Percentiles rank a stretch among this genome's conserved stretches.
phyloP scores from a whole-genome alignment of 768 basidiomycete species.

The Mycena vitilis region DNA sequence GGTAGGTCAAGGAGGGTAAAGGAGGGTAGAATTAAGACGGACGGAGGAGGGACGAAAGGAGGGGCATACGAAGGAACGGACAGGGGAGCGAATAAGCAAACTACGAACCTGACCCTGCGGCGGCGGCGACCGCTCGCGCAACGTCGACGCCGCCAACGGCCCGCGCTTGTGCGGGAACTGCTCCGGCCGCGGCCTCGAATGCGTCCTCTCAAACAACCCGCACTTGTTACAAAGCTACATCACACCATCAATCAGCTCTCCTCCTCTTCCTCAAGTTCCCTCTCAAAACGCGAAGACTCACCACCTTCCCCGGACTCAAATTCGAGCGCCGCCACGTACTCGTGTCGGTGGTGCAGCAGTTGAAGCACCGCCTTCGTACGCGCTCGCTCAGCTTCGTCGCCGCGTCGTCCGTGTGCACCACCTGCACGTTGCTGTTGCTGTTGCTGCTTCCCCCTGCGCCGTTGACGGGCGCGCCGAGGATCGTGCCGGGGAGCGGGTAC shows the following conservation, averaged over 20 bases:
- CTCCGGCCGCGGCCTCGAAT: conserved; percentile 81
- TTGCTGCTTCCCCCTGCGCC: not conserved
- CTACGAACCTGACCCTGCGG: not conserved
- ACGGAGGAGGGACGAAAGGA: no score
- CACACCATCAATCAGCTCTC: conserved; percentile 42
- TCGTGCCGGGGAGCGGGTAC: conserved; percentile 37
- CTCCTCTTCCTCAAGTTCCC: not conserved
- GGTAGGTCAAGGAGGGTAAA: no score
- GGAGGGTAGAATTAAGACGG: no score
- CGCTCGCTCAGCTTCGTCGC: conserved; percentile 84
- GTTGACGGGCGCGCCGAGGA: conserved; percentile 37
- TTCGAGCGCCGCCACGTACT: conserved; percentile 85
- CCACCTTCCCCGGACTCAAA: conserved; percentile 84
- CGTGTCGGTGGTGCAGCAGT: conserved; percentile 88
- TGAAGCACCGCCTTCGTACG: conserved; percentile 82
- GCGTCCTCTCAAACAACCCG: conserved; percentile 84
- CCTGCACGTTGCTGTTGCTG: conserved; percentile 22
- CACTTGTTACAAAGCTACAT: conserved; percentile 74
- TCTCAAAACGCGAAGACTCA: conserved; percentile 44
- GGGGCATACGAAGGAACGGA: no score
- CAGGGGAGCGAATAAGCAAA: not conserved
- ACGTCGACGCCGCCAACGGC: conserved; percentile 64
- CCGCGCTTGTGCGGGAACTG: conserved; percentile 87
- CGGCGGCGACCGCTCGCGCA: conserved; percentile 65
- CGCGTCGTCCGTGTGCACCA: conserved; percentile 79